These are phyloP conservation scores for Lanmaoa pseudosensibilis DNA, from an alignment of 768 basidiomycete genomes.

Conservation along the genomic window DNA sequence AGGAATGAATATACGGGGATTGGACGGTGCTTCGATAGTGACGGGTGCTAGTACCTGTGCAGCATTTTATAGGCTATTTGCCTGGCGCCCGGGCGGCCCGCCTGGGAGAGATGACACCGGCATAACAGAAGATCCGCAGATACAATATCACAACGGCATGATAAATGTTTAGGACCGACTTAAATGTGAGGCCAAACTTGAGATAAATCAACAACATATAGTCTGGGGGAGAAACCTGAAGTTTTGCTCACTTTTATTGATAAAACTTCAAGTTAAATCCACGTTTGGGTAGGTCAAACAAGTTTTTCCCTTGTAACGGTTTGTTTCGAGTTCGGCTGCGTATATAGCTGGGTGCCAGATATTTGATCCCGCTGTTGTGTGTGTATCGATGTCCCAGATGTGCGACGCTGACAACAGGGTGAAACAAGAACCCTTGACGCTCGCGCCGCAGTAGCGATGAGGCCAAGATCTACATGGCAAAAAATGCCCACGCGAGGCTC, in stretches of 20 bases:
- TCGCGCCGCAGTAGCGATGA: neutral
- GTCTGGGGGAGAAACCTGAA: too few relatives aligned
- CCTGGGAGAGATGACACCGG: neutral
- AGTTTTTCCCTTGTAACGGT: too few relatives aligned
- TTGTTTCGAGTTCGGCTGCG: too few relatives aligned
- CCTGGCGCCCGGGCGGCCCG: neutral
- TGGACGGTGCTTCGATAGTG: neutral
- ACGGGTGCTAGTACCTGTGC: neutral
- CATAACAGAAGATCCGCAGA: neutral
- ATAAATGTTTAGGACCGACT: too few relatives aligned
- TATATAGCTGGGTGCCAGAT: too few relatives aligned
- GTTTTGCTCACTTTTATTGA: too few relatives aligned
- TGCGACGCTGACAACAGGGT: neutral
- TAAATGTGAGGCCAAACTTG: too few relatives aligned
- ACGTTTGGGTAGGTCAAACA: too few relatives aligned
- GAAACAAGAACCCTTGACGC: neutral
- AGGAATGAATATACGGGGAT: neutral
- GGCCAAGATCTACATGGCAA: neutral
- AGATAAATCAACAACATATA: too few relatives aligned
- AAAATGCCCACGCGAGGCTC: neutral
- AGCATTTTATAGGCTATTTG: constrained; percentile 1
- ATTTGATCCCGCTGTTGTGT: too few relatives aligned
- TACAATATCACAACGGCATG: too few relatives aligned
- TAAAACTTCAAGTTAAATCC: too few relatives aligned
- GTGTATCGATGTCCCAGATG: neutral